Evolutionary conservation across 2,329 filamentous ascomycete genomes (phyloP).

Genomic region (Hyphodiscus sp.): DNA sequence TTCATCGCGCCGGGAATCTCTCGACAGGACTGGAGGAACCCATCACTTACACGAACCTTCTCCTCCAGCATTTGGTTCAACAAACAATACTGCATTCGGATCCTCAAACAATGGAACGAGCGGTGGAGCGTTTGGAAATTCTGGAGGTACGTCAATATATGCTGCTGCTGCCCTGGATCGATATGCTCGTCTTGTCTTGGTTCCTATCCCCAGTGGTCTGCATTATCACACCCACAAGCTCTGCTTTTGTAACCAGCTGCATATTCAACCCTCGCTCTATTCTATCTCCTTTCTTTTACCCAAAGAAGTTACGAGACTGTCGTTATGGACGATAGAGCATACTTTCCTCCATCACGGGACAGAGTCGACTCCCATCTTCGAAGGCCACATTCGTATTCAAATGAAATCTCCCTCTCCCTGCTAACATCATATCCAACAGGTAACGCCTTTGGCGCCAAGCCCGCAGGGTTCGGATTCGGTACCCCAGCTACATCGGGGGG

Average conservation of each 20-base stretch:
- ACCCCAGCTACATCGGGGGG: constrained; percentile 30
- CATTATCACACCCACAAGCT: neutral
- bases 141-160: constrained; percentile 33
- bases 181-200: constrained; percentile 12
- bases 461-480: constrained; percentile 45
- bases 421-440: constrained; percentile 17
- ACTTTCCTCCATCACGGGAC: neutral
- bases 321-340: neutral
- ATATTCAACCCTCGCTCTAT: neutral
- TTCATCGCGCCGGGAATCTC: constrained; percentile 7
- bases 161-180: constrained; percentile 18
- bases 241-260: neutral
- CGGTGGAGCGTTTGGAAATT: constrained; percentile 32
- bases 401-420: constrained; percentile 15
- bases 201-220: neutral
- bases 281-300: neutral
- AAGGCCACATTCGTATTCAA: neutral
- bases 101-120: constrained; percentile 30
- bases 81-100: constrained; percentile 34
- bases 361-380: neutral
- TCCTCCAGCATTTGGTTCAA: constrained; percentile 37
- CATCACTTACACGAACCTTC: constrained; percentile 30
- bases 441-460: constrained; percentile 31
- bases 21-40: constrained; percentile 15
- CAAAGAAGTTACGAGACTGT: neutral